Evolutionary conservation across 2,329 filamentous ascomycete species (phyloP).

Genomic region (Lachnellula willkommii): DNA sequence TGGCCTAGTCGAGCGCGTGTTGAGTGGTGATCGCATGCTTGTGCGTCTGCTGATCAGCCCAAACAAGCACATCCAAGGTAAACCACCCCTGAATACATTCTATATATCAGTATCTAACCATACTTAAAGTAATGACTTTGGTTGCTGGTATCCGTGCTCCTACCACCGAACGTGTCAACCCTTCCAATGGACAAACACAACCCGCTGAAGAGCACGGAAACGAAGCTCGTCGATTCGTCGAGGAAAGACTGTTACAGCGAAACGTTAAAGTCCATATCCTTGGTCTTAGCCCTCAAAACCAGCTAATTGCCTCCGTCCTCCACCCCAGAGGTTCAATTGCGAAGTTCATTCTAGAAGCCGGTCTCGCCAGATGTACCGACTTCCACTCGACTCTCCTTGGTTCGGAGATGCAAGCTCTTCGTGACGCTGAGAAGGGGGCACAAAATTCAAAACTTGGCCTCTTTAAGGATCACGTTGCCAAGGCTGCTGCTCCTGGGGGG

Average conservation of each 20-base stretch:
- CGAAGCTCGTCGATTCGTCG: conserved; percentile 83
- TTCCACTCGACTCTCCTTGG: conserved; percentile 93
- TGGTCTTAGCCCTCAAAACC: conserved; percentile 81
- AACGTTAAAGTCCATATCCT: conserved; percentile 77
- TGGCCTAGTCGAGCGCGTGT: conserved; percentile 81
- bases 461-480: conserved; percentile 75
- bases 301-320: conserved; percentile 80
- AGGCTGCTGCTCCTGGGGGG: conserved; percentile 52
- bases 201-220: conserved; percentile 85
- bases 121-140: conserved; percentile 71
- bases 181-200: conserved; percentile 63
- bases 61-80: conserved; percentile 63
- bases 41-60: conserved; percentile 75
- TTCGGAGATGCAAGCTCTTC: conserved; percentile 76
- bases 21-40: conserved; percentile 86
- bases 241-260: conserved; percentile 78
- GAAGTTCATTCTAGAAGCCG: conserved; percentile 81
- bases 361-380: conserved; percentile 87
- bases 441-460: conserved; percentile 71
- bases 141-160: conserved; percentile 86
- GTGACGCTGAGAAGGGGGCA: conserved; percentile 81
- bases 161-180: conserved; percentile 77
- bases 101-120: background rate
- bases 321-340: conserved; percentile 92
- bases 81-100: background rate